Evolutionary conservation across 768 basidiomycete genomes (phyloP).

Genomic region (Leucogyrophana mollusca): DNA sequence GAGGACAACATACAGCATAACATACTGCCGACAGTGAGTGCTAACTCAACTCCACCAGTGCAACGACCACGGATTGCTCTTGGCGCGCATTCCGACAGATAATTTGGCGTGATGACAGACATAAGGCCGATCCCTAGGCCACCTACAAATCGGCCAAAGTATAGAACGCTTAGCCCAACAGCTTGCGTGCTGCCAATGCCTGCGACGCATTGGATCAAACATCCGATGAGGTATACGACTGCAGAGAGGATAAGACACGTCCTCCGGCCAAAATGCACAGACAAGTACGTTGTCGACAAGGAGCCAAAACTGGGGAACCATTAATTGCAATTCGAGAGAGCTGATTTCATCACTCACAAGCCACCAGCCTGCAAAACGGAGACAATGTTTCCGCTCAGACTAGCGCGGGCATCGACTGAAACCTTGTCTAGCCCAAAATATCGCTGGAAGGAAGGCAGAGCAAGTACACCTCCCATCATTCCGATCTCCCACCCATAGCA

Average conservation of each 20-base stretch:
- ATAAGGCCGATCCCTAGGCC: slow-evolving; percentile 47
- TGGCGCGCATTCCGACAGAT: slow-evolving; percentile 38
- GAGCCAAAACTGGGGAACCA: slow-evolving; percentile 30
- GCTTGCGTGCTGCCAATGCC: slow-evolving; percentile 27
- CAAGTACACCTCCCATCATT: slow-evolving; percentile 34
- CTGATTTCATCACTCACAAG: slow-evolving; percentile 22
- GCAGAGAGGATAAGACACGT: slow-evolving; percentile 28
- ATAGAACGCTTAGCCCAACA: slow-evolving; percentile 26
- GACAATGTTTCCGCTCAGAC: slow-evolving; percentile 36
- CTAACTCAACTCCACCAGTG: slow-evolving; percentile 30
- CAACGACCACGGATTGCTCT: slow-evolving; percentile 37
- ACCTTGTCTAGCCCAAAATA: slow-evolving; percentile 35
- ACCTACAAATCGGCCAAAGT: slow-evolving; percentile 41
- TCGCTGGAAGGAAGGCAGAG: slow-evolving; percentile 34
- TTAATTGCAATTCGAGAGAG: too few species aligned
- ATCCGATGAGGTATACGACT: slow-evolving; percentile 32
- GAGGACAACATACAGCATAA: slow-evolving; percentile 28
- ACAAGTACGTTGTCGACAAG: slow-evolving; percentile 23
- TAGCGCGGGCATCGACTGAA: slow-evolving; percentile 21
- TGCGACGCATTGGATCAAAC: slow-evolving; percentile 32
- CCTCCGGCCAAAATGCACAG: slow-evolving; percentile 34
- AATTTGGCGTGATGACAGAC: slow-evolving; percentile 33
- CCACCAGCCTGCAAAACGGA: slow-evolving; percentile 36
- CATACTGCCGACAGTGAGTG: slow-evolving; percentile 34
- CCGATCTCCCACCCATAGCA: slow-evolving; percentile 39